These are phyloP conservation scores for Calonectria hawksworthii DNA, from an alignment of 2,329 filamentous ascomycete genomes.

Conservation along the genomic window DNA sequence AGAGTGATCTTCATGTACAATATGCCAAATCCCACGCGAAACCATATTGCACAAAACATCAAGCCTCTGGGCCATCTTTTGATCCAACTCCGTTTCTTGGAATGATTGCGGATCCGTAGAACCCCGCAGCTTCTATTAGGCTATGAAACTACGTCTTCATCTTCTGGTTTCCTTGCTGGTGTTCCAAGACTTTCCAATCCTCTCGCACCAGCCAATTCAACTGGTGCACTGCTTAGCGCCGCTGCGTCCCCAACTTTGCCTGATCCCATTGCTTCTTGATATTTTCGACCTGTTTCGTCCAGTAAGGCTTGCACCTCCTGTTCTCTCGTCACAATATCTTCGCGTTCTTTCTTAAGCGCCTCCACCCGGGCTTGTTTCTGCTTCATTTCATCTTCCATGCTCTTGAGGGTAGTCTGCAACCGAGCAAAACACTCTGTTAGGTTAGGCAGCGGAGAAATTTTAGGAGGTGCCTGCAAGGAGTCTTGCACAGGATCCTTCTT, in stretches of 20 bases:
- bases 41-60: background rate
- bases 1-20: background rate
- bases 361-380: constrained; percentile 74
- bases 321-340: constrained; percentile 77
- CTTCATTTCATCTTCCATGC: constrained; percentile 74
- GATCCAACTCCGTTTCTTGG: background rate
- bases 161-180: constrained; percentile 41
- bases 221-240: constrained; percentile 27
- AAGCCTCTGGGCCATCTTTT: background rate
- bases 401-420: constrained; percentile 72
- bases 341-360: constrained; percentile 76
- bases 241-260: constrained; percentile 38
- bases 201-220: constrained; percentile 48
- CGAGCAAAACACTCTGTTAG: constrained; percentile 76
- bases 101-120: background rate
- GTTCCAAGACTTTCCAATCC: constrained; percentile 55
- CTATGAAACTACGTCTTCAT: constrained; percentile 35
- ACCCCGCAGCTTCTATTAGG: background rate
- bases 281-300: constrained; percentile 81
- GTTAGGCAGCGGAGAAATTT: constrained; percentile 83
- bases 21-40: background rate
- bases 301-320: constrained; percentile 84
- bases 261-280: constrained; percentile 60
- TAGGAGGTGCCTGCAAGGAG: constrained; percentile 73
- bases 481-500: constrained; percentile 52